Conservation (phyloP, 495 filamentous ascomycete species). For the Penicillium turbatum region DNA sequence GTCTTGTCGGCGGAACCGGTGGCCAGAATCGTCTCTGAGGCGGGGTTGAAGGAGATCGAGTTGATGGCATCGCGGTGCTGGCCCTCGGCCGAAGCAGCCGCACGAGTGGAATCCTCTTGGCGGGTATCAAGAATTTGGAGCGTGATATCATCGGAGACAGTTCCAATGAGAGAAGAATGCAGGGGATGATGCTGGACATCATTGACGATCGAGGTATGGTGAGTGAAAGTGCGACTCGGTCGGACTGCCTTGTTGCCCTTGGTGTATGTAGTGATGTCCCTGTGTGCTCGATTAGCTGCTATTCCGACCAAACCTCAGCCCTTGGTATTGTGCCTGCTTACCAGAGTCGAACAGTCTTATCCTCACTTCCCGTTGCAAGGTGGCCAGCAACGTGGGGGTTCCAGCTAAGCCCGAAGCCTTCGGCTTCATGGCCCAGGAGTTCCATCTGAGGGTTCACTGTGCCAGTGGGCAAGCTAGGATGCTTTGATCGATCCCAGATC, state of each 20-base stretch:
- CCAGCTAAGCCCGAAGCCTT: conserved; percentile 96
- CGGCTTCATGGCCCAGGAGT: conserved; percentile 76
- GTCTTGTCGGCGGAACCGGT: conserved; percentile 94
- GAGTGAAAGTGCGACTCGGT: conserved; percentile 70
- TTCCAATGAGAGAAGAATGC: conserved; percentile 76
- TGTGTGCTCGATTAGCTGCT: conserved; percentile 27
- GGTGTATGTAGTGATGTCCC: conserved; percentile 72
- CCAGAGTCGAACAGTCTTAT: conserved; percentile 88
- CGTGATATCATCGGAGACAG: conserved; percentile 91
- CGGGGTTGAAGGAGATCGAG: conserved; percentile 87
- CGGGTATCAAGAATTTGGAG: conserved; percentile 88
- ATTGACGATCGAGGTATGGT: conserved; percentile 88
- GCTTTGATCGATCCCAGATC: conserved; percentile 95
- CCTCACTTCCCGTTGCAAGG: conserved; percentile 84
- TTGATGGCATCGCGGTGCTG: conserved; percentile 91
- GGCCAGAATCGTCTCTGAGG: conserved; percentile 77
- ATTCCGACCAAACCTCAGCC: neutral
- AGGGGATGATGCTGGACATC: conserved; percentile 93
- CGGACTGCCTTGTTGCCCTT: conserved; percentile 66
- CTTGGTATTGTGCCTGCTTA: conserved; percentile 34
- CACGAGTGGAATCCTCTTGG: conserved; percentile 53
- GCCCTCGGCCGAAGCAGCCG: conserved; percentile 60
- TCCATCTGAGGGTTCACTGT: conserved; percentile 76
- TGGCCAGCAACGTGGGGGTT: conserved; percentile 78
- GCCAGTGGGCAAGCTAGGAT: conserved; percentile 66